Evolutionary conservation across 2,329 filamentous ascomycete genomes (phyloP).

Genomic region (Cercospora sp.): DNA sequence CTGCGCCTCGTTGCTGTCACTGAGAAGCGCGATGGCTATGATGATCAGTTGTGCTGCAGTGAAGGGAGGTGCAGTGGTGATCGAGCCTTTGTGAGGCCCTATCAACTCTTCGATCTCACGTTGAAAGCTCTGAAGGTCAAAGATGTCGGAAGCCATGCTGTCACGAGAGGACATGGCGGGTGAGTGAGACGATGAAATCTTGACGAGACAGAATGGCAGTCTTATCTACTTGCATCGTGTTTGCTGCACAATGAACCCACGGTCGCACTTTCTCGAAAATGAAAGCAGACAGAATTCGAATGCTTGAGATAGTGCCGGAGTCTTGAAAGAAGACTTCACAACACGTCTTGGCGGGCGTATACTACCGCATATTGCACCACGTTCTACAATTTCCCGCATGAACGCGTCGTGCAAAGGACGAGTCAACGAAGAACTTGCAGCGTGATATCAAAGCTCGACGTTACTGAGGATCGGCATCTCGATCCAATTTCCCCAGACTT

Average conservation of each 20-base stretch:
- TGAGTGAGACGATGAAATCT: background rate
- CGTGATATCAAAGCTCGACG: background rate
- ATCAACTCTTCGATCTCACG: background rate
- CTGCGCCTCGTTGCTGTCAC: background rate
- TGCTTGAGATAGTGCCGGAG: background rate
- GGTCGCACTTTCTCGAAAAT: background rate
- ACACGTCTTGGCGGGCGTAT: background rate
- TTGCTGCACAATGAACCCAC: background rate
- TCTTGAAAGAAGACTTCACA: background rate
- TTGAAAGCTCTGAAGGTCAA: background rate
- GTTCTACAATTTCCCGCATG: background rate
- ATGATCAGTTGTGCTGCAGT: background rate
- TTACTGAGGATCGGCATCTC: background rate
- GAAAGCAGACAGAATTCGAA: background rate
- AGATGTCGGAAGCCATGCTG: background rate
- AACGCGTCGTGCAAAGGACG: background rate
- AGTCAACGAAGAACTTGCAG: background rate
- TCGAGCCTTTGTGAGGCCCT: background rate
- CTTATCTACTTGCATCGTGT: background rate
- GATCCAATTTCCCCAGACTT: constrained; percentile 9
- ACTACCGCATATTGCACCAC: background rate
- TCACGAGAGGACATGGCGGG: background rate
- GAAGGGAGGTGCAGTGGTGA: background rate
- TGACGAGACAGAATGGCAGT: background rate
- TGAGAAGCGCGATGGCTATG: background rate